phyloP scores from a whole-genome alignment of 202 grass and related monocot genomes.

The Musa balbisiana region DNA sequence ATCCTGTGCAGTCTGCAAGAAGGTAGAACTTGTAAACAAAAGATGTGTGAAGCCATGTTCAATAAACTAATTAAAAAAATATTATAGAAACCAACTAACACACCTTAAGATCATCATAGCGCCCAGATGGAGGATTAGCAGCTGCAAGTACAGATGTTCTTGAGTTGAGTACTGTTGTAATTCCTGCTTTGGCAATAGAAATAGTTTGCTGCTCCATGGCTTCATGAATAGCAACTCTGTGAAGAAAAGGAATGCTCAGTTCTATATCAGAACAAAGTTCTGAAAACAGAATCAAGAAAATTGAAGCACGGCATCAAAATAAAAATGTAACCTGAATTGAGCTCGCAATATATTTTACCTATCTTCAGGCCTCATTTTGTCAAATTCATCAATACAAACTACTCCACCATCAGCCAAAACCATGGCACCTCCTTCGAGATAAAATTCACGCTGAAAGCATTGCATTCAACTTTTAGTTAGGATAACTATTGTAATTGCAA shows the following conservation, averaged over 20 bases:
- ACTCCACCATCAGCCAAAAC: constrained; percentile 95
- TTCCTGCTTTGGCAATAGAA: constrained; percentile 98
- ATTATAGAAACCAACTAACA: not conserved
- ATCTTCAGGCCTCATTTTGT: constrained; percentile 99
- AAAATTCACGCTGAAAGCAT: constrained; percentile 81
- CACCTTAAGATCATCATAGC: constrained; percentile 98
- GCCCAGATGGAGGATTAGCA: constrained; percentile 90
- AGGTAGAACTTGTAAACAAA: constrained; percentile 18
- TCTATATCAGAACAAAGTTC: not conserved
- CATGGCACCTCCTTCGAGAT: constrained; percentile 98
- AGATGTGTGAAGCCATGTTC: not conserved
- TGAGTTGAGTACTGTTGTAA: constrained; percentile 92
- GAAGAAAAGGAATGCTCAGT: not conserved
- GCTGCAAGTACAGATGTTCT: constrained; percentile 96
- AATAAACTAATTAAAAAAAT: not conserved
- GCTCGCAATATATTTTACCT: constrained; percentile 31
- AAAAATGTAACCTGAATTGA: not conserved
- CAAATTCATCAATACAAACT: constrained; percentile 96
- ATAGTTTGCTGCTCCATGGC: constrained; percentile 99
- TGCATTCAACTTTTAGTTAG: constrained; percentile 7
- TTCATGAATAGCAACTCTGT: constrained; percentile 94
- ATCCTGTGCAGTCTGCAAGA: constrained; percentile 80
- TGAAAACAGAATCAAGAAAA: not conserved
- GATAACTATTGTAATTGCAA: not conserved
- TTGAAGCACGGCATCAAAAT: not conserved